Evolutionary conservation across 257 asterid species (phyloP).

Genomic region (Handroanthus guayacan): DNA sequence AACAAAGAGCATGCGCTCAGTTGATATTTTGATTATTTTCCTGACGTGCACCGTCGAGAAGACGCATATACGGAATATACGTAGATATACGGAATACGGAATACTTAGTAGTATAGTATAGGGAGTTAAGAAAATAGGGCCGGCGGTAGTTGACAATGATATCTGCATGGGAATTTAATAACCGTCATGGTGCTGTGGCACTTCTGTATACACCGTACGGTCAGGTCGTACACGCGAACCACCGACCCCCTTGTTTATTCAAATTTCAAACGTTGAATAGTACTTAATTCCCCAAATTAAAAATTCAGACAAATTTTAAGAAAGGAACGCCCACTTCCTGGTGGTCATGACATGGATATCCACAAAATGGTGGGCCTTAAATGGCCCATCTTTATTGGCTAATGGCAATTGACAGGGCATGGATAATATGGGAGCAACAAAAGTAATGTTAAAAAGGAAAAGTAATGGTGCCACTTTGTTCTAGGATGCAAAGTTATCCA

Average conservation of each 20-base stretch:
- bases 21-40: neutral
- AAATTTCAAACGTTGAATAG: neutral
- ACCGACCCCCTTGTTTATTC: slow-evolving; percentile 37
- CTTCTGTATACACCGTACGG: slow-evolving; percentile 42
- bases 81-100: slow-evolving; percentile 12
- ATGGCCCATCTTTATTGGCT: slow-evolving; percentile 34
- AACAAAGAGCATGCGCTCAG: neutral
- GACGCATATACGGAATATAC: neutral
- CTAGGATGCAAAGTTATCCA: too few species aligned
- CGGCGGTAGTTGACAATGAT: slow-evolving; percentile 35
- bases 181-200: slow-evolving; percentile 34
- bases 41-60: neutral
- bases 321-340: slow-evolving; percentile 15
- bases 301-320: neutral
- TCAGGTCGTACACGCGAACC: slow-evolving; percentile 40
- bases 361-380: slow-evolving; percentile 31
- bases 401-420: slow-evolving; percentile 11
- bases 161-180: slow-evolving; percentile 25
- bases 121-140: slow-evolving; percentile 17
- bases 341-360: slow-evolving; percentile 45
- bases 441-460: neutral
- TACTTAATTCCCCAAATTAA: neutral
- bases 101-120: neutral
- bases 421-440: neutral
- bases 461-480: neutral